Evolutionary conservation across 1,284 basidiomycete species (phyloP), one percentile per base, ranked within the genome.

Genomic region (Moesziomyces globuligerus): DNA sequence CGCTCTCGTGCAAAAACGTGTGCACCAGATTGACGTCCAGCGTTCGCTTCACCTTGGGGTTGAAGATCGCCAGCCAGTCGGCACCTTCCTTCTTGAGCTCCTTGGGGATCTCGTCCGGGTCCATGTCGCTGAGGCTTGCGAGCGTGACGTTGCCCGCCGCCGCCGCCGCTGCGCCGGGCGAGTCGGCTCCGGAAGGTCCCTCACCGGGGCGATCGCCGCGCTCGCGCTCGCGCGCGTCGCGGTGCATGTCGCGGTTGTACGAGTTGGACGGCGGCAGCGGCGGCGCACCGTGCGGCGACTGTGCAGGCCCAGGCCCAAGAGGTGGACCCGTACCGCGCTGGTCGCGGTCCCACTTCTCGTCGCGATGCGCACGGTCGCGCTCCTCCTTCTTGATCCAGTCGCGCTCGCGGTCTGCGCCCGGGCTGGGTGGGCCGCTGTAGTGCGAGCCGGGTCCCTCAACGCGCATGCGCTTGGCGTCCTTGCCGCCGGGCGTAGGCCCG

Each of bases 31-130:
- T 86, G n/a, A 98, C 92, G 82, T 98, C 93, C 54, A 96, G 85
- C 58, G 88, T 87, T 46, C 90, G 86, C 84, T 93, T 91, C 21
- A 86, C 88, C 76, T 91, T 90, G 15, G 91, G 90, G 82, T 93
- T 96, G 86, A 93, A 97, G 49, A 96, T 88, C 18, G 92, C 93
- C 78, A 94, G 91, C 95, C 95, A 98, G 83, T 98, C 96, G 34
- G 86, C 85, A 0, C 93, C 94, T 81, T 94, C 91, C 83, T 91
- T 92, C 75, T 87, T 87, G 51, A 86, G 78, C 44, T 86, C 86
- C 44, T 84, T 82, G 20, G 86, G 84, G 18, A 87, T 84, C 39
- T 78, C 78, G 45, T 78, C 76, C 13, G 78, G 76, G 26, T 79
- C 78, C 67, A 75, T 53, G 43, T 79, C 78, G 60, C 71, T 72